phyloP scores from a whole-genome alignment of 768 basidiomycete species.

The Lyophyllum shimeji region DNA sequence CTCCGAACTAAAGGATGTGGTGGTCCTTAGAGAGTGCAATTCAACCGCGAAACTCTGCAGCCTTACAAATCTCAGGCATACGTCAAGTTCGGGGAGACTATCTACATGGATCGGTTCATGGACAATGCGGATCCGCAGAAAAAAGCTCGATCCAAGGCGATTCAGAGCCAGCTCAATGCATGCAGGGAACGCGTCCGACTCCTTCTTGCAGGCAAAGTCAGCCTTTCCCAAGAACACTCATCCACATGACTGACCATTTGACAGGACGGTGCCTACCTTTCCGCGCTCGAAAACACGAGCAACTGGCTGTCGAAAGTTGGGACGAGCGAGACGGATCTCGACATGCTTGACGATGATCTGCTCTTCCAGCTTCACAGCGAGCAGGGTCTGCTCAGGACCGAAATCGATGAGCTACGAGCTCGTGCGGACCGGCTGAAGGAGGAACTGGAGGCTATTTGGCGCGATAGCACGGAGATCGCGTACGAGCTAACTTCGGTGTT shows the following conservation, averaged over 20 bases:
- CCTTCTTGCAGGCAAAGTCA: conserved; percentile 73
- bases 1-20: conserved; percentile 4
- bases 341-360: conserved; percentile 63
- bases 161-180: conserved; percentile 64
- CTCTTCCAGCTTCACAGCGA: conserved; percentile 53
- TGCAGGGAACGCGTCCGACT: conserved; percentile 68
- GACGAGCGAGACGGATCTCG: conserved; percentile 29
- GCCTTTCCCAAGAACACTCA: conserved; percentile 7
- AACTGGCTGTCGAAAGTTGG: conserved; percentile 55
- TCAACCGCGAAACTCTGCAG: conserved; percentile 87
- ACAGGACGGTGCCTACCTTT: conserved; percentile 61
- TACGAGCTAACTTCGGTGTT: conserved; percentile 95
- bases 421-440: conserved; percentile 56
- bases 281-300: conserved; percentile 53
- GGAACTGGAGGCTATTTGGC: conserved; percentile 76
- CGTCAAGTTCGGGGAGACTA: conserved; percentile 83
- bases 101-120: conserved; percentile 92
- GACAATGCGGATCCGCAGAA: conserved; percentile 71
- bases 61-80: conserved; percentile 97
- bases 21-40: conserved; percentile 77
- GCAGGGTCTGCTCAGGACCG: conserved; percentile 45
- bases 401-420: conserved; percentile 56
- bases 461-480: conserved; percentile 57
- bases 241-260: background rate
- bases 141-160: conserved; percentile 65